Conservation (phyloP, 2,329 filamentous ascomycete genomes). For the Calonectria naviculata region DNA sequence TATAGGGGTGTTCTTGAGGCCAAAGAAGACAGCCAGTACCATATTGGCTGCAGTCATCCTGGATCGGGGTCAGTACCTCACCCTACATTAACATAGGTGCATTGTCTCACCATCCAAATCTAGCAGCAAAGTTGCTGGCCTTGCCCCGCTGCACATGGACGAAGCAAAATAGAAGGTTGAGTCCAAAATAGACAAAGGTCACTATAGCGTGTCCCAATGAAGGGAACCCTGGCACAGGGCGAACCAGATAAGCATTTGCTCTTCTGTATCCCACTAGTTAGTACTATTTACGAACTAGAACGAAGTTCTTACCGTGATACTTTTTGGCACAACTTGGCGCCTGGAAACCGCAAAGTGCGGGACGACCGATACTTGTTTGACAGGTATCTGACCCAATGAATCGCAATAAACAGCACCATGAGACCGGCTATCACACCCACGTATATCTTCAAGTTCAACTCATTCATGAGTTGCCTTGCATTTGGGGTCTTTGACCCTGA, state of each 20-base stretch:
- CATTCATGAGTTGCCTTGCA: neutral
- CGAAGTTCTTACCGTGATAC: neutral
- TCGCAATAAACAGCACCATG: neutral
- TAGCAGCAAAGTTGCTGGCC: neutral
- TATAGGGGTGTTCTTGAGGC: constrained; percentile 61
- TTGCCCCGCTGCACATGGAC: neutral
- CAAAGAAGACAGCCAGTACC: constrained; percentile 54
- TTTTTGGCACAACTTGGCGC: neutral
- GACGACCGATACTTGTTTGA: neutral
- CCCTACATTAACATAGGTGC: too few relatives aligned
- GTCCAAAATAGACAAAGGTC: neutral
- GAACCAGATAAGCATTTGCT: neutral
- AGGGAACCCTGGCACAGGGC: neutral
- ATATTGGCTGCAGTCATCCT: constrained; percentile 59
- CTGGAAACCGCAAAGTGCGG: neutral
- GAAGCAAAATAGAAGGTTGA: neutral
- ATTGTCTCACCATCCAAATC: neutral
- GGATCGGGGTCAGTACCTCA: neutral
- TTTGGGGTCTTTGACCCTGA: neutral
- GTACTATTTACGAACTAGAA: too few relatives aligned
- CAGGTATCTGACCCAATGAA: neutral
- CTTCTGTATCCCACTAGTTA: neutral
- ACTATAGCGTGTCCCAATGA: neutral
- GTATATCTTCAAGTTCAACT: neutral
- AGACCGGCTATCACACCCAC: neutral